Base-by-base conservation (phyloP, 2,329 filamentous ascomycete genomes). In the Colletotrichum spaethianum region DNA sequence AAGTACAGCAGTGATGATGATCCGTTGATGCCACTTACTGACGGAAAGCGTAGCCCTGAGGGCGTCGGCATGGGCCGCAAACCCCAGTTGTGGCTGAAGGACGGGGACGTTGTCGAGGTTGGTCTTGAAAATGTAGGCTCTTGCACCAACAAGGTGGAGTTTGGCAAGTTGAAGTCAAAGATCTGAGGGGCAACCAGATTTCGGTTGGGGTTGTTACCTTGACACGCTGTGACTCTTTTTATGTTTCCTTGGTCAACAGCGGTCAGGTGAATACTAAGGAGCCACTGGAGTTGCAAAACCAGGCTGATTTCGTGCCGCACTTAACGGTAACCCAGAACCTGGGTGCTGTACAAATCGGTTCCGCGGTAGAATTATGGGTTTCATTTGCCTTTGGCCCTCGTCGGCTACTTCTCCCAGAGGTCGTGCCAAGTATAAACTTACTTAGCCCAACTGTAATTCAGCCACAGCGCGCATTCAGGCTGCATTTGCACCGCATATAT, bases 1-100 rank as follows among this genome's bases (percentile, higher is more conserved):
- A 74, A 83, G 85, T 85, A 42, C 28, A 36, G 12, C 20, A 40
- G 40, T 16, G 12, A 28, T 62, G 5, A 69, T 42, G 42, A 36
- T 55, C 56, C 3, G 40, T 26, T 14, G n/a, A 60, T 16, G 3
- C 7, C 6, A 8, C 14, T 65, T 70, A 62, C 57, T 73, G 63
- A 73, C 63, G 14, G 23, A 9, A 16, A 42, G 5, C 26, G 28
- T 52, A 91, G 88, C 12, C 93, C 92, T 0, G 87, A 90, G 73
- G 93, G 92, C 40, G 92, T 94, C 26, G 92, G 91, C 1, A 91
- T 93, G 88, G 92, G 92, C 18, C 86, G 88, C 61, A 91, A 87
- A 67, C 92, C 92, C 3, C 88, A 87, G 69, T 75, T 93, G 12
- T 94, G 92, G 91, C 82, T 94, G 68, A 90, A 91, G 80, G 87